phyloP scores from a whole-genome alignment of 768 basidiomycete genomes.

The Amanita fuliginea region DNA sequence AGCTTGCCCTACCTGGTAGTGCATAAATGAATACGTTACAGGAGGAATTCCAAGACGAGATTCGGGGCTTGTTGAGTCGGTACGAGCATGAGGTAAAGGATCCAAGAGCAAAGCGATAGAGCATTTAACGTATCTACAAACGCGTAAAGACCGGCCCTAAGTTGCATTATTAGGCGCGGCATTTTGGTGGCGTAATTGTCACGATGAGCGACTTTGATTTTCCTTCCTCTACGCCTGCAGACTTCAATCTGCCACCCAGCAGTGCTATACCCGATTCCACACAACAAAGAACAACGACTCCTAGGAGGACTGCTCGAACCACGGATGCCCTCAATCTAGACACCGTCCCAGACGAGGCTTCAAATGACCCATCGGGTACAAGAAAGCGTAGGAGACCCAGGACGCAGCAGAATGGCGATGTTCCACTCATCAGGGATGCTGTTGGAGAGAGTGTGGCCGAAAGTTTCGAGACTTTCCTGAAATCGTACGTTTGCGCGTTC shows the following conservation, averaged over 20 bases:
- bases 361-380: conserved; percentile 22
- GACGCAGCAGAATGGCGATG: conserved; percentile 46
- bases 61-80: conserved; percentile 16
- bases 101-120: conserved; percentile 5
- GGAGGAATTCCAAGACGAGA: conserved; percentile 13
- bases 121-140: not conserved
- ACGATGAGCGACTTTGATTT: conserved; percentile 6
- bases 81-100: conserved; percentile 7
- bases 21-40: not conserved
- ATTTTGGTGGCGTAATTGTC: too few relatives aligned
- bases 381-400: conserved; percentile 36
- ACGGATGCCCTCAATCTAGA: conserved; percentile 45
- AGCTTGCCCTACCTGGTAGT: conserved; percentile 10
- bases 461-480: conserved; percentile 84
- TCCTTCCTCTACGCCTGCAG: conserved; percentile 3
- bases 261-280: conserved; percentile 5
- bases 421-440: conserved; percentile 84
- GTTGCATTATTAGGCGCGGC: not conserved
- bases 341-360: conserved; percentile 41
- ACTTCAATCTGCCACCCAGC: conserved; percentile 3
- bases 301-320: conserved; percentile 24
- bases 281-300: conserved; percentile 15
- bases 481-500: conserved; percentile 50
- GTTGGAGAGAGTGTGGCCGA: conserved; percentile 94
- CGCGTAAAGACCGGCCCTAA: conserved; percentile 6